Evolutionary conservation across 2,329 filamentous ascomycete genomes (phyloP), one percentile per base, ranked within the genome.

Genomic region (Podosphaera xanthii): DNA sequence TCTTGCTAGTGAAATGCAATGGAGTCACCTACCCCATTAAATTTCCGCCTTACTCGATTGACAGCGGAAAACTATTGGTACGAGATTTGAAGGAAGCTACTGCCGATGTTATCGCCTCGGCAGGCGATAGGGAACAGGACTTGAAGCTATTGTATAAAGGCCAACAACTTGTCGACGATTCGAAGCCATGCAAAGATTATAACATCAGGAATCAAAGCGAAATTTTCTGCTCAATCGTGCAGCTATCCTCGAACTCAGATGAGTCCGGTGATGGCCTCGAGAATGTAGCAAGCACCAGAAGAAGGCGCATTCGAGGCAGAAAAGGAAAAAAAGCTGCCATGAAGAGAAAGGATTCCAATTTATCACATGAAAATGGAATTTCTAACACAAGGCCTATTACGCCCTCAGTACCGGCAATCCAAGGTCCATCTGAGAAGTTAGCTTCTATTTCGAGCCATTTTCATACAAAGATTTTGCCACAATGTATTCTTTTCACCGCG

Each of bases 111-210:
- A 77, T 87, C 71, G 78, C 80, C 58, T 71, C 87, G 38, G 74
- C 77, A 4, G 76, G 81, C 53, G 72, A 73, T 7, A 31, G n/a
- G 10, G 48, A 52, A 68, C 74, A 67, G 69, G 72, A 76, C 54
- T 73, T 88, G 67, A 85, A 82, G 69, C 75, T 90, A 67, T 75
- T 85, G 60, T 87, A 86, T 74, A 87, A 87, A 69, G 86, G 85
- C 59, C 77, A 77, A 62, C 80, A 82, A 63, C 71, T 90, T 58
- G 86, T 84, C 69, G 79, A 86, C 63, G 77, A 79, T 49, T 72
- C 76, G 40, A 72, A 74, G 59, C 76, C 76, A 1, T 76, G 80
- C 59, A 74, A 77, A 61, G 75, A 78, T 48, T 82, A 81, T 63
- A 78, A 79, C 14, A 74, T 84, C 55, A 82, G 82, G 68, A 77